Conservation (phyloP, 768 basidiomycete species). For the Chalciporus chontae region DNA sequence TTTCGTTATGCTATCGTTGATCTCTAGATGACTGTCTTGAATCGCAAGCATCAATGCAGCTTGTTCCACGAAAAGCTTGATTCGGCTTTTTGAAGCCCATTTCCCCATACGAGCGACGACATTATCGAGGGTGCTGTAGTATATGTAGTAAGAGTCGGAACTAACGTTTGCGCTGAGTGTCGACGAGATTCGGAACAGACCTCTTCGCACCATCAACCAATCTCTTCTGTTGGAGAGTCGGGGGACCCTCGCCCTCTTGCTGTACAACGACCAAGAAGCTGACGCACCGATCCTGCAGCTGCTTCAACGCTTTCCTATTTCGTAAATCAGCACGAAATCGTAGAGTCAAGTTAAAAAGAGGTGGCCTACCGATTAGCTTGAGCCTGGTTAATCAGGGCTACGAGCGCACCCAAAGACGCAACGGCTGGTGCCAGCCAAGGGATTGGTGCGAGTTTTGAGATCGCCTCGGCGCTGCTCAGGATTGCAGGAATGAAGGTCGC, state of each 20-base stretch:
- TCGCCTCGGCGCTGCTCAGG: constrained; percentile 34
- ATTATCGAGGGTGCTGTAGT: constrained; percentile 28
- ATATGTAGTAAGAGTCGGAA: constrained; percentile 4
- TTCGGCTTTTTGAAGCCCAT: constrained; percentile 39
- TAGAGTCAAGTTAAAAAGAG: not conserved
- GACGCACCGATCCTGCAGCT: constrained; percentile 46
- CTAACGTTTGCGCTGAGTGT: not conserved
- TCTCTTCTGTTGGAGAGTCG: constrained; percentile 29
- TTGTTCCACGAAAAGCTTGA: constrained; percentile 47
- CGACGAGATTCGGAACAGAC: constrained; percentile 16
- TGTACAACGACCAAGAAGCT: constrained; percentile 39
- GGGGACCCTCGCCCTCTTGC: constrained; percentile 29
- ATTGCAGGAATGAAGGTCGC: not conserved
- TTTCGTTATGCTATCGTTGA: constrained; percentile 44
- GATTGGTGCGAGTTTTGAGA: constrained; percentile 45
- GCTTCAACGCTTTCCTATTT: constrained; percentile 39
- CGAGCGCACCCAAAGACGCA: constrained; percentile 40
- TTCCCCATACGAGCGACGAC: constrained; percentile 40
- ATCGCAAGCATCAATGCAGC: constrained; percentile 45
- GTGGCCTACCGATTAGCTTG: constrained; percentile 41
- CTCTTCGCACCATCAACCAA: constrained; percentile 32
- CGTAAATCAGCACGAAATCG: constrained; percentile 1
- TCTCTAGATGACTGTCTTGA: constrained; percentile 39
- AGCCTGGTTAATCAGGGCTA: constrained; percentile 47
- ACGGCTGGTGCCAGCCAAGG: constrained; percentile 45